Evolutionary conservation across 2,329 filamentous ascomycete species (phyloP).

Genomic region (Capronia americana): DNA sequence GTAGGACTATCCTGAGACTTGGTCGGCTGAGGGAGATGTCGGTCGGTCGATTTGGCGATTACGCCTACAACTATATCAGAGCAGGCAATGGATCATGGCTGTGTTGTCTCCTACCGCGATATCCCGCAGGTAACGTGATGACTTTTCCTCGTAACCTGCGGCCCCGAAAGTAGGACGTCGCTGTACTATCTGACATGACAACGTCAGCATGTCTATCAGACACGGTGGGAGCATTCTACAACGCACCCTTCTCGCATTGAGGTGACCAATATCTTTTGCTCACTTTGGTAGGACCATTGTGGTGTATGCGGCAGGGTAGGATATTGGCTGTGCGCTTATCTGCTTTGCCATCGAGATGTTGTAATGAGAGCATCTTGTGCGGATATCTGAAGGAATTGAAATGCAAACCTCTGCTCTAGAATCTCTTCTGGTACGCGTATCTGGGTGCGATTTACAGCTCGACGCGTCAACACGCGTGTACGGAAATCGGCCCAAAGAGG

Average conservation of each 20-base stretch:
- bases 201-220: conserved; percentile 6
- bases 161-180: conserved; percentile 75
- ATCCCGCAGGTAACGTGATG: conserved; percentile 72
- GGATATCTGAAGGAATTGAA: neutral
- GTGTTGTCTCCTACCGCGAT: conserved; percentile 57
- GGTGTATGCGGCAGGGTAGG: conserved; percentile 79
- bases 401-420: neutral
- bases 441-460: neutral
- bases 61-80: conserved; percentile 56
- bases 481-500: no score
- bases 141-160: conserved; percentile 74
- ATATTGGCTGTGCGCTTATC: conserved; percentile 59
- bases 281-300: conserved; percentile 73
- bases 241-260: conserved; percentile 51
- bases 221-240: conserved; percentile 5
- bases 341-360: conserved; percentile 33
- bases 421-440: neutral
- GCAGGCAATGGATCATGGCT: neutral
- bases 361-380: conserved; percentile 54
- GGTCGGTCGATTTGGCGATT: conserved; percentile 57
- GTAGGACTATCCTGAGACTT: conserved; percentile 16
- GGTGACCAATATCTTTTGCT: conserved; percentile 75
- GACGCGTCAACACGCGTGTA: neutral
- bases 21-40: conserved; percentile 28
- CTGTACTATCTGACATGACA: conserved; percentile 55